These are phyloP conservation scores for Metschnikowia proteae DNA, from an alignment of 805 yeast species.

Conservation along the genomic window DNA sequence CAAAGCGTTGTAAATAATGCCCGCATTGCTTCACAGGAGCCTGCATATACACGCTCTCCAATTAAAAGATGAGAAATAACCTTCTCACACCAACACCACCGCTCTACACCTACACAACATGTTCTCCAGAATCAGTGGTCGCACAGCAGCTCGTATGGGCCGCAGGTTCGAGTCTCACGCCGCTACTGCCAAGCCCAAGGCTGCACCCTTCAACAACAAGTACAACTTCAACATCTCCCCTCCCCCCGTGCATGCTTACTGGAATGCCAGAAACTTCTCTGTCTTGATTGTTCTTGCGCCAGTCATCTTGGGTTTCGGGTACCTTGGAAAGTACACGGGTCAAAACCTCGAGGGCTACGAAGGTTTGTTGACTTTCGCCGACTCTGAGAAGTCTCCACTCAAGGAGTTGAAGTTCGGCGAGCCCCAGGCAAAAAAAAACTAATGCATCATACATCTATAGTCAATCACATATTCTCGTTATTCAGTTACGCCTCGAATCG, in stretches of 20 bases:
- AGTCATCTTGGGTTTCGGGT: slow-evolving; percentile 32
- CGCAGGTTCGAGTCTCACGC: slow-evolving; percentile 30
- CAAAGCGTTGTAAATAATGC: not conserved
- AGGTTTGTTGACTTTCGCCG: slow-evolving; percentile 33
- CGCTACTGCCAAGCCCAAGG: slow-evolving; percentile 17
- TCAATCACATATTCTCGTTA: not conserved
- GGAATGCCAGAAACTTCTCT: slow-evolving; percentile 38
- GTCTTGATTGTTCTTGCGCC: slow-evolving; percentile 39
- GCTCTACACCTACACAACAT: slow-evolving; percentile 15
- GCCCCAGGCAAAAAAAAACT: slow-evolving; percentile 26
- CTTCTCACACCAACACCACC: slow-evolving; percentile 1
- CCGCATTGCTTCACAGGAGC: not conserved
- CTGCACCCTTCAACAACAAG: slow-evolving; percentile 39
- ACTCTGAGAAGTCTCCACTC: slow-evolving; percentile 37
- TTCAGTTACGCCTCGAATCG: not conserved
- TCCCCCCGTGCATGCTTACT: slow-evolving; percentile 44
- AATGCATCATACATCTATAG: slow-evolving; percentile 1
- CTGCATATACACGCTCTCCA: slow-evolving; percentile 12
- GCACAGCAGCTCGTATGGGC: slow-evolving; percentile 19
- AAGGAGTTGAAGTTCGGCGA: slow-evolving; percentile 37
- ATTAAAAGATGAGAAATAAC: slow-evolving; percentile 14
- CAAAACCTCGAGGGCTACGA: slow-evolving; percentile 28
- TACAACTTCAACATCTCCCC: slow-evolving; percentile 40
- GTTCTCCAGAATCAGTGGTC: slow-evolving; percentile 28
- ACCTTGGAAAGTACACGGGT: slow-evolving; percentile 31